Evolutionary conservation across 1,284 basidiomycete genomes (phyloP).

Genomic region (Omphalotus olearius): DNA sequence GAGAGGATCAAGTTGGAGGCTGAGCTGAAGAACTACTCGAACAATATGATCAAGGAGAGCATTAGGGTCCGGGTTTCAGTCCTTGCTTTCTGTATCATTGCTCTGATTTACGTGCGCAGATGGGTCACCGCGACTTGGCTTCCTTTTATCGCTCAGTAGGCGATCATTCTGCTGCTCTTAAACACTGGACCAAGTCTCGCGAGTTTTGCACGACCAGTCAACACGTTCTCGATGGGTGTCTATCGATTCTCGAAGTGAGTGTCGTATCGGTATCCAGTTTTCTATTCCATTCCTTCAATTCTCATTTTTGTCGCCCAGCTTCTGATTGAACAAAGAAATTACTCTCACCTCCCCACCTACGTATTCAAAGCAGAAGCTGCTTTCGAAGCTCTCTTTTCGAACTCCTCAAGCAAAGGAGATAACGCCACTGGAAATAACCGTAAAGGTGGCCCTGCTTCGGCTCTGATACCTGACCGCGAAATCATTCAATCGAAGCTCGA

Average conservation of each 20-base stretch:
- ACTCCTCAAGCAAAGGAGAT: slow-evolving; percentile 18
- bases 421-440: slow-evolving; percentile 22
- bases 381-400: slow-evolving; percentile 53
- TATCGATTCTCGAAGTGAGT: slow-evolving; percentile 72
- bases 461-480: slow-evolving; percentile 43
- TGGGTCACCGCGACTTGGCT: slow-evolving; percentile 84
- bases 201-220: slow-evolving; percentile 84
- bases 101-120: slow-evolving; percentile 36
- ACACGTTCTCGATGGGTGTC: slow-evolving; percentile 83
- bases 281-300: neutral
- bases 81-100: slow-evolving; percentile 3
- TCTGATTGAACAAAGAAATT: slow-evolving; percentile 80
- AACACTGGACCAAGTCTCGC: slow-evolving; percentile 79
- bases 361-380: slow-evolving; percentile 90
- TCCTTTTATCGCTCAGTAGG: slow-evolving; percentile 70
- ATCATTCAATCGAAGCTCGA: slow-evolving; percentile 75
- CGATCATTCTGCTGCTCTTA: slow-evolving; percentile 64
- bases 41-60: slow-evolving; percentile 94
- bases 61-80: slow-evolving; percentile 58
- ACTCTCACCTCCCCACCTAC: slow-evolving; percentile 79
- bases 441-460: slow-evolving; percentile 25
- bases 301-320: slow-evolving; percentile 38
- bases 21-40: slow-evolving; percentile 85
- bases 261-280: neutral
- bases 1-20: slow-evolving; percentile 78